These are phyloP conservation scores for Thelonectria discophora DNA, from an alignment of 2,329 filamentous ascomycete genomes.

Conservation along the genomic window DNA sequence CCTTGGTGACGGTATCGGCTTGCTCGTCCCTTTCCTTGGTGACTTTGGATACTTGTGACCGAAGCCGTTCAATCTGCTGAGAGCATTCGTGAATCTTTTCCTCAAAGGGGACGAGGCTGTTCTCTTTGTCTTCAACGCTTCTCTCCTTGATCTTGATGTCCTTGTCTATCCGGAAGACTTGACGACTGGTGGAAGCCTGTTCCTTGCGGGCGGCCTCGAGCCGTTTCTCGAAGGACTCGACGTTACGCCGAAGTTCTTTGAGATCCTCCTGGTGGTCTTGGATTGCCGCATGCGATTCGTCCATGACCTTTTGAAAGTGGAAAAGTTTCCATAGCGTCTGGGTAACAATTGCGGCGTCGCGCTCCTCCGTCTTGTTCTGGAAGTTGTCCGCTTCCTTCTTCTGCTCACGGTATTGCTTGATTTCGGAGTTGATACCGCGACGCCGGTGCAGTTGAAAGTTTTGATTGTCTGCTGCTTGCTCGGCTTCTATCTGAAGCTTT, in stretches of 20 bases:
- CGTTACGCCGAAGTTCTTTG: conserved; percentile 88
- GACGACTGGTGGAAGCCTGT: conserved; percentile 79
- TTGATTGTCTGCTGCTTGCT: conserved; percentile 88
- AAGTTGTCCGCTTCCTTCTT: conserved; percentile 96
- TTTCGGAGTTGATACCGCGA: conserved; percentile 94
- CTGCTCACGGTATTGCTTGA: conserved; percentile 97
- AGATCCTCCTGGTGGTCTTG: conserved; percentile 94
- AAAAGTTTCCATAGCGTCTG: conserved; percentile 97
- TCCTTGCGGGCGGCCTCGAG: conserved; percentile 85
- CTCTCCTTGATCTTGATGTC: conserved; percentile 87
- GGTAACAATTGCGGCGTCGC: conserved; percentile 89
- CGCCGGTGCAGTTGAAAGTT: conserved; percentile 88
- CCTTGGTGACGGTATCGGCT: conserved; percentile 71
- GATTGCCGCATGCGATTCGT: conserved; percentile 89
- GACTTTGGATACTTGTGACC: conserved; percentile 74
- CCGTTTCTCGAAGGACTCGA: conserved; percentile 82
- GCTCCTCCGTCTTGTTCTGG: conserved; percentile 87
- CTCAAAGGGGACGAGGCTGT: conserved; percentile 85
- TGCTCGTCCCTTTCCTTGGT: conserved; percentile 81
- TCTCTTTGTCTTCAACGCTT: conserved; percentile 86
- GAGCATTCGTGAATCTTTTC: conserved; percentile 88
- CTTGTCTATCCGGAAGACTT: conserved; percentile 83
- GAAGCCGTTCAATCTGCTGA: conserved; percentile 73
- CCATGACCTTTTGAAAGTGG: conserved; percentile 92
- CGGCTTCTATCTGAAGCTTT: conserved; percentile 82